phyloP scores from a whole-genome alignment of 371 early-diverging fungal genomes.

The Lichtheimia hyalospora region DNA sequence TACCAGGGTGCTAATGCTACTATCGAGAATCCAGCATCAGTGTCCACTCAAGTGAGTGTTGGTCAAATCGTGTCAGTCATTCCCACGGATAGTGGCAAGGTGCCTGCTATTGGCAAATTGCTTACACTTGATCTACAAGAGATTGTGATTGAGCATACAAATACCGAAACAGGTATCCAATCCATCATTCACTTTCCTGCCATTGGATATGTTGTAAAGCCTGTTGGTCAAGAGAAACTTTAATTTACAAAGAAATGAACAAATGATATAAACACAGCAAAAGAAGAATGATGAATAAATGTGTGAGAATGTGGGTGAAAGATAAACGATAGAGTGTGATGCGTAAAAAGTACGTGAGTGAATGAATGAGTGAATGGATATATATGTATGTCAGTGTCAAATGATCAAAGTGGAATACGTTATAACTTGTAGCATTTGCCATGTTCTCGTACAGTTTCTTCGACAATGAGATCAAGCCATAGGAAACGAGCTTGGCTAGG shows the following conservation, averaged over 20 bases:
- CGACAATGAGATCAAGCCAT: slow-evolving; percentile 35
- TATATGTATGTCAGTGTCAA: no score
- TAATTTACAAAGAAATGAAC: background rate
- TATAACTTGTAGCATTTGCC: no score
- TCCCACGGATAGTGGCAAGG: slow-evolving; percentile 50
- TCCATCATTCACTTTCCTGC: slow-evolving; percentile 42
- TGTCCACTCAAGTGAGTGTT: slow-evolving; percentile 9
- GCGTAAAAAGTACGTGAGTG: no score
- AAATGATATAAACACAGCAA: background rate
- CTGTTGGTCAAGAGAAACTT: slow-evolving; percentile 8
- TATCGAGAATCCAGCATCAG: background rate
- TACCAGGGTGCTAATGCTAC: background rate
- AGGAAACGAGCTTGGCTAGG: slow-evolving; percentile 30
- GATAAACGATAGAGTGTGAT: no score
- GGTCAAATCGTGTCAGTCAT: slow-evolving; percentile 44
- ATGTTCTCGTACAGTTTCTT: slow-evolving; percentile 14
- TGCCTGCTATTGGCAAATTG: slow-evolving; percentile 40
- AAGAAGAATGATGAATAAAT: no score
- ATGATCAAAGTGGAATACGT: no score
- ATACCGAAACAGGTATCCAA: slow-evolving; percentile 12
- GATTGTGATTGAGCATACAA: slow-evolving; percentile 32
- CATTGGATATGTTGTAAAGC: slow-evolving; percentile 26
- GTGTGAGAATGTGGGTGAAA: no score
- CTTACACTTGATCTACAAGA: slow-evolving; percentile 24
- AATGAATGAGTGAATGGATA: no score